These are phyloP conservation scores for Eruca vesicaria DNA, from an alignment of 441 rosid species.

Conservation along the genomic window DNA sequence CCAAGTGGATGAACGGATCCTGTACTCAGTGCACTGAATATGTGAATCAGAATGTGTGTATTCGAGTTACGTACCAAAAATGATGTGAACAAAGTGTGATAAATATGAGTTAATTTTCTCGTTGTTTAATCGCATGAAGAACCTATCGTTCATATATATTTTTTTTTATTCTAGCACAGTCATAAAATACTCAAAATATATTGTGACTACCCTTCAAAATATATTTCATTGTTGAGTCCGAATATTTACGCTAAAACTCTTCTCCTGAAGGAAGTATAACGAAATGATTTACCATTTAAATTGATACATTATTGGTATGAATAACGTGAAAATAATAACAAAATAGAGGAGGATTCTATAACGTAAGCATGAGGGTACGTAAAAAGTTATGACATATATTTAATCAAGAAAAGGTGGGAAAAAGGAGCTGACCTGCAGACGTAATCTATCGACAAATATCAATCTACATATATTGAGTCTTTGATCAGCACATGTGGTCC, in stretches of 20 bases:
- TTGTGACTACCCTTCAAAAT: neutral
- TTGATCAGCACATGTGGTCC: slow-evolving; percentile 32
- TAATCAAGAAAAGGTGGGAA: slow-evolving; percentile 19
- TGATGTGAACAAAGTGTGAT: slow-evolving; percentile 8
- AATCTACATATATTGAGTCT: slow-evolving; percentile 21
- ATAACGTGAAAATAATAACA: neutral
- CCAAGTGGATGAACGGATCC: slow-evolving; percentile 18
- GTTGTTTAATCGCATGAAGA: slow-evolving; percentile 6
- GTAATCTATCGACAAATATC: slow-evolving; percentile 32
- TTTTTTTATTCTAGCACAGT: neutral
- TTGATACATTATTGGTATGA: slow-evolving; percentile 10
- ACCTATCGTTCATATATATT: neutral
- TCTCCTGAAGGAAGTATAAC: slow-evolving; percentile 7
- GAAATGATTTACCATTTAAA: slow-evolving; percentile 12
- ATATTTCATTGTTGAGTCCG: neutral
- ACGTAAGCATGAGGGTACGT: slow-evolving; percentile 29
- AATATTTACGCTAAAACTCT: neutral
- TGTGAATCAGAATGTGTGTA: neutral
- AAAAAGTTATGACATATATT: slow-evolving; percentile 37
- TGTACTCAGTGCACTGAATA: neutral
- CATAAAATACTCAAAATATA: neutral
- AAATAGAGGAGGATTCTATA: slow-evolving; percentile 5
- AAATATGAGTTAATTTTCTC: neutral
- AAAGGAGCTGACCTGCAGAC: slow-evolving; percentile 38
- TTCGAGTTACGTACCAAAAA: neutral